Base-by-base conservation (phyloP, 768 basidiomycete genomes). In the Tricholoma bakamatsutake region DNA sequence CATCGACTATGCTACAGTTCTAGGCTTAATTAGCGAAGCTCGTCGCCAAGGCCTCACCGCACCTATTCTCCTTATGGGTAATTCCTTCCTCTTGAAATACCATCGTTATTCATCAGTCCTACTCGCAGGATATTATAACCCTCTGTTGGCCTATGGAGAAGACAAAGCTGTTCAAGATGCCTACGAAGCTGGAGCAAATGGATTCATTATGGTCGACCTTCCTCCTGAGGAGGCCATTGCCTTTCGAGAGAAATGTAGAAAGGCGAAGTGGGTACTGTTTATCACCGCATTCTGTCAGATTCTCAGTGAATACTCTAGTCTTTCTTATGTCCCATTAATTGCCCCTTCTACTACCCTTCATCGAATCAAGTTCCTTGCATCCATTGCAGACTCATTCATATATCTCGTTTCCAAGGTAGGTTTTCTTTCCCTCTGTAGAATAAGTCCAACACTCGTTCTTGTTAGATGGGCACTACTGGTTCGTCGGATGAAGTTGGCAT, bases 131-230 rank as follows among this genome's bases (percentile, higher is more conserved):
- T 99, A 99, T 74, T 98, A 97, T 72, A 99, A 99, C 67, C 96
- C 97, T 12, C 70, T 98, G 34, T 79, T 98, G 42, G 92, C 95
- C 0, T 96, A 98, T 63, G 94, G 94, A 2, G 97, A 99, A 73
- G 91, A 96, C 57, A 89, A 84, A 68, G 89, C 96, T 4, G 93
- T 98, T 24, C 82, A 85, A 53, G 95, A 97, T 67, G 95, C 94
- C 2, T 79, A 74, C 46, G 85, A 86, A 55, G 93, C 93, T 15
- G 96, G 96, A 13, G 97, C 93, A 0, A 98, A 96, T 69, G 97
- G 97, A 1, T 99, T 94, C 67, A 95, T 98, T 62, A 84, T 99
- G 73, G 95, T 98, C 24, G 97, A 99, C 68, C 83, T 98, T 28
- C 97, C 97, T 33, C 97, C 97, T 12, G 95, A 98, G 72, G 97